Evolutionary conservation across 108 stramenopile genomes (phyloP).

Genomic region (Parietichytrium sp.): DNA sequence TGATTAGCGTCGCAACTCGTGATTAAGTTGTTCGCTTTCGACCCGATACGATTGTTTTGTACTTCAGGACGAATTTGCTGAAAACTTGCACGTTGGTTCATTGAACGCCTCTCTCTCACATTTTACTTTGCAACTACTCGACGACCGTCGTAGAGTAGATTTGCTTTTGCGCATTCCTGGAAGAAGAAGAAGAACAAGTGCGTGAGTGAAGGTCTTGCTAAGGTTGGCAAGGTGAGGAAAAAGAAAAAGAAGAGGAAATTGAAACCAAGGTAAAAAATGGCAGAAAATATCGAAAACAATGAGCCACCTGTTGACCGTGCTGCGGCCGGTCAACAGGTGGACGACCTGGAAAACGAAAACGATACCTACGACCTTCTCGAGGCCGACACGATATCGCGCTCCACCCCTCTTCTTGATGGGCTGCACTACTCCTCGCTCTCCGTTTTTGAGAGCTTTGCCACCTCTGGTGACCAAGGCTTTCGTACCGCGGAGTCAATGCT

Average conservation of each 20-base stretch:
- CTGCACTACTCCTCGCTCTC: not conserved
- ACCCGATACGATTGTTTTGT: too few species aligned
- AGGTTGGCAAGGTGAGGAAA: not conserved
- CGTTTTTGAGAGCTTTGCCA: not conserved
- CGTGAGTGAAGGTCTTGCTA: not conserved
- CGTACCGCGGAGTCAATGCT: not conserved
- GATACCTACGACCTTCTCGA: conserved; percentile 18
- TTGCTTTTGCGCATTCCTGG: not conserved
- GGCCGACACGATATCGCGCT: not conserved
- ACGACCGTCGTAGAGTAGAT: too few species aligned
- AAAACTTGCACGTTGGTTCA: too few species aligned
- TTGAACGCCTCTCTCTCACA: too few species aligned
- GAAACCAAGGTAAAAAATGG: not conserved
- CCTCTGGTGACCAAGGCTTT: not conserved
- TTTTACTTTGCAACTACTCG: too few species aligned
- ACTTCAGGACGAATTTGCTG: too few species aligned
- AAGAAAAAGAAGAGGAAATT: not conserved
- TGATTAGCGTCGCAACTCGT: too few species aligned
- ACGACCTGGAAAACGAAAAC: too few species aligned
- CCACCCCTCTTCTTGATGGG: not conserved
- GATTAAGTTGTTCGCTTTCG: too few species aligned
- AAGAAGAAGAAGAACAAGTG: not conserved
- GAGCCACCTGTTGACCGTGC: too few species aligned
- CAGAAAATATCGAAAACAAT: not conserved
- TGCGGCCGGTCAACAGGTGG: too few species aligned